Conservation (phyloP, 768 basidiomycete species). For the Termitomyces sp. region DNA sequence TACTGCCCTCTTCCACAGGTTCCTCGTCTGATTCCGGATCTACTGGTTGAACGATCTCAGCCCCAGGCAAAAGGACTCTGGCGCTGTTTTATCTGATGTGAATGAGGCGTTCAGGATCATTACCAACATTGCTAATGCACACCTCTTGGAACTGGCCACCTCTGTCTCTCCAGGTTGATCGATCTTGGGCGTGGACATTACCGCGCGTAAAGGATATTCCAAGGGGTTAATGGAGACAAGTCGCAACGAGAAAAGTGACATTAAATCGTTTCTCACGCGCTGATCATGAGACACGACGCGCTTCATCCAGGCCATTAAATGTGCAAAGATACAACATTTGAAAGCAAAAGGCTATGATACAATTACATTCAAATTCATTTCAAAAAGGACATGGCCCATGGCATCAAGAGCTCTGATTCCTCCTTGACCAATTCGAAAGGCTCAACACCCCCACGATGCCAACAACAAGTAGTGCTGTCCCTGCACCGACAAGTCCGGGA, state of each 20-base stretch:
- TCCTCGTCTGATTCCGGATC: constrained; percentile 45
- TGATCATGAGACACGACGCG: neutral
- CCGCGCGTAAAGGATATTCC: neutral
- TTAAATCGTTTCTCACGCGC: neutral
- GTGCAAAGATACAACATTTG: neutral
- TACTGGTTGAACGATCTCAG: constrained; percentile 22
- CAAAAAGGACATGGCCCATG: neutral
- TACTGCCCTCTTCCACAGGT: constrained; percentile 33
- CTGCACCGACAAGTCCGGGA: constrained; percentile 77
- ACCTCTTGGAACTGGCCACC: constrained; percentile 7
- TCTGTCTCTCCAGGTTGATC: neutral
- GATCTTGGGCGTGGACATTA: neutral
- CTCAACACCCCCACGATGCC: constrained; percentile 77
- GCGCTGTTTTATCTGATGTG: constrained; percentile 22
- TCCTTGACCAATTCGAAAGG: constrained; percentile 65
- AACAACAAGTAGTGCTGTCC: constrained; percentile 77
- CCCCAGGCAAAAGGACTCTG: constrained; percentile 45
- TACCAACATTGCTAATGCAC: neutral
- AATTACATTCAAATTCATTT: neutral
- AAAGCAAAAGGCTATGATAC: constrained; percentile 10
- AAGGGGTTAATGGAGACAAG: neutral
- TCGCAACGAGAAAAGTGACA: no score
- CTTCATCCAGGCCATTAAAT: neutral
- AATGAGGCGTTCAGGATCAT: neutral
- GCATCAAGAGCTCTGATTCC: constrained; percentile 56